Evolutionary conservation across 495 filamentous ascomycete genomes (phyloP).

Genomic region (Tuber calosporum): DNA sequence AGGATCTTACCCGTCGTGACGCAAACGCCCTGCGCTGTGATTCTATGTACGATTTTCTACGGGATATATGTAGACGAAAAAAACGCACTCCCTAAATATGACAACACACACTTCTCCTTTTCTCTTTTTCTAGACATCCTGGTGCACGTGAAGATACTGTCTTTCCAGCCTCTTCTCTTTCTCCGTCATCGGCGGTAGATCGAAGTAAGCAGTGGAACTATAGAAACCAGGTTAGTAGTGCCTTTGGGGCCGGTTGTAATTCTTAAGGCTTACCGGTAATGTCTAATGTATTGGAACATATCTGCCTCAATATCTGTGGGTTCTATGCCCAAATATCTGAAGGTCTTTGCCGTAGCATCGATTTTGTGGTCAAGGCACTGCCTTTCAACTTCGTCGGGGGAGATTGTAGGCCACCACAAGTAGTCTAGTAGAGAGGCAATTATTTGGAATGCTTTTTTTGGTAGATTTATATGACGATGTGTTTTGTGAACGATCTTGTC

Average conservation of each 20-base stretch:
- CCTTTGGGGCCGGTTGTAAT: not conserved
- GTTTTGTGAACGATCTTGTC: constrained; percentile 87
- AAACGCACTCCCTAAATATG: not conserved
- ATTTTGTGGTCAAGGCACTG: constrained; percentile 94
- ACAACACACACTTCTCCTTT: not conserved
- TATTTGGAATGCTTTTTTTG: constrained; percentile 68
- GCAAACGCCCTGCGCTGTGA: constrained; percentile 1
- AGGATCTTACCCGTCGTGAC: not conserved
- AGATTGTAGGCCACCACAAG: constrained; percentile 76
- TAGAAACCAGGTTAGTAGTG: constrained; percentile 10
- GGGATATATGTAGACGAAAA: constrained; percentile 15
- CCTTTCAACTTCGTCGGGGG: constrained; percentile 80
- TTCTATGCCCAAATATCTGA: constrained; percentile 85
- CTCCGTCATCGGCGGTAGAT: constrained; percentile 88
- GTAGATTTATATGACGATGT: constrained; percentile 84
- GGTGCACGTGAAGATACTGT: constrained; percentile 91
- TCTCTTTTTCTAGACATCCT: constrained; percentile 59
- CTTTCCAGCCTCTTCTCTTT: constrained; percentile 88
- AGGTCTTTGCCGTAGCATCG: constrained; percentile 85
- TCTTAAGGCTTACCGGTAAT: constrained; percentile 52
- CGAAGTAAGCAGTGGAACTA: constrained; percentile 61
- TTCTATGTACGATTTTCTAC: constrained; percentile 34
- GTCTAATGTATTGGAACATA: constrained; percentile 74
- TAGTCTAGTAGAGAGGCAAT: constrained; percentile 65
- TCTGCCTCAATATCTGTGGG: constrained; percentile 71